phyloP scores from a whole-genome alignment of 75 land plant species.

The Cunninghamia lanceolata region DNA sequence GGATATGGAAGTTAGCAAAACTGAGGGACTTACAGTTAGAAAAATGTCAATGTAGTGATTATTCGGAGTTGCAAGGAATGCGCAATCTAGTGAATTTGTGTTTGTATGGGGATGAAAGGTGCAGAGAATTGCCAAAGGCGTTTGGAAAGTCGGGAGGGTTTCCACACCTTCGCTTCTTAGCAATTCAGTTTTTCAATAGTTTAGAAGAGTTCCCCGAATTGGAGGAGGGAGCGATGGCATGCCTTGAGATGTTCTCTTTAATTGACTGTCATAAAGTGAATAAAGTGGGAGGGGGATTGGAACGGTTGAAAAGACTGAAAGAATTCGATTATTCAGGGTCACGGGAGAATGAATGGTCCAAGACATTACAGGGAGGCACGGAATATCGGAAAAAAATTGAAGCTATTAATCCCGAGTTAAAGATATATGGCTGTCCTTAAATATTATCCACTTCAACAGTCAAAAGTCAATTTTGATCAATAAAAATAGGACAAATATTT shows the following conservation, averaged over 20 bases:
- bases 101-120: no score
- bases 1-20: no score
- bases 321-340: no score
- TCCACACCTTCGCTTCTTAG: neutral
- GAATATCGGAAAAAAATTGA: no score
- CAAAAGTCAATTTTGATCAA: no score
- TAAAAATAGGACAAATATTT: no score
- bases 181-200: neutral
- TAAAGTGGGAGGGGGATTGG: neutral
- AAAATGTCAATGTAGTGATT: neutral
- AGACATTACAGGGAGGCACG: no score
- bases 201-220: neutral
- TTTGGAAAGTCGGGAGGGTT: neutral
- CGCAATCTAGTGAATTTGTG: neutral
- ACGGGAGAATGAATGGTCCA: no score
- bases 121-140: no score
- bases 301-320: neutral
- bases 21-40: neutral
- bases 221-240: neutral
- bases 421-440: no score
- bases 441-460: no score
- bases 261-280: neutral
- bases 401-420: no score
- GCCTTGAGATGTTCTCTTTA: neutral
- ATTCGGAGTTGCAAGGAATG: neutral